These are phyloP conservation scores for Phytophthora lateralis DNA, from an alignment of 352 stramenopile genomes.

Conservation along the genomic window DNA sequence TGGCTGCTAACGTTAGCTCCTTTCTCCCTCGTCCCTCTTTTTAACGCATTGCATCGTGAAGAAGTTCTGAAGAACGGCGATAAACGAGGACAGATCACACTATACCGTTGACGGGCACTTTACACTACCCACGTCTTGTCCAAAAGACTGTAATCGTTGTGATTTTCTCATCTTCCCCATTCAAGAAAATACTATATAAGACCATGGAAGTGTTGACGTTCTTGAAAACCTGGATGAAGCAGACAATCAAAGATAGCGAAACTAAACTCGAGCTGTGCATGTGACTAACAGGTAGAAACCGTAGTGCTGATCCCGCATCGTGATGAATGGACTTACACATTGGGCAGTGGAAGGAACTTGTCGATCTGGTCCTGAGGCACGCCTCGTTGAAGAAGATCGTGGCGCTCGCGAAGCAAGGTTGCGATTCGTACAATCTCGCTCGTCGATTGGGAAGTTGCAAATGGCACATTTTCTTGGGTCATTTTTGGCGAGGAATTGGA, in stretches of 20 bases:
- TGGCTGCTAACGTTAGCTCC: too few species aligned
- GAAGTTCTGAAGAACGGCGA: too few species aligned
- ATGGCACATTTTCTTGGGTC: background rate
- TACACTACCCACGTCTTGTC: too few species aligned
- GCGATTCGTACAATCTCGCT: slow-evolving; percentile 36
- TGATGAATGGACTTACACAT: slow-evolving; percentile 23
- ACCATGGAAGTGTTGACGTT: background rate
- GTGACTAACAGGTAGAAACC: background rate
- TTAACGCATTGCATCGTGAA: too few species aligned
- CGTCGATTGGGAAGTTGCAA: slow-evolving; percentile 22
- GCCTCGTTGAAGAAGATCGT: slow-evolving; percentile 36
- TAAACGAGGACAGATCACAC: too few species aligned
- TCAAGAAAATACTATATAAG: too few species aligned
- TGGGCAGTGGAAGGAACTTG: slow-evolving; percentile 34
- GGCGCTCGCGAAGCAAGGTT: slow-evolving; percentile 34
- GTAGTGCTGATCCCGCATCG: background rate
- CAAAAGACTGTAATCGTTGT: too few species aligned
- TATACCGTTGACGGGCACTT: too few species aligned
- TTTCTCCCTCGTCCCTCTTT: too few species aligned
- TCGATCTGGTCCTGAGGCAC: slow-evolving; percentile 34
- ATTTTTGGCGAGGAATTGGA: background rate
- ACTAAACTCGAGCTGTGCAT: background rate
- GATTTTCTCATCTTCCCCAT: too few species aligned
- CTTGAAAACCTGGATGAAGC: background rate
- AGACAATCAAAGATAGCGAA: background rate